Base-by-base conservation (phyloP, 2,329 filamentous ascomycete species). In the Penicillium psychrosexuale region DNA sequence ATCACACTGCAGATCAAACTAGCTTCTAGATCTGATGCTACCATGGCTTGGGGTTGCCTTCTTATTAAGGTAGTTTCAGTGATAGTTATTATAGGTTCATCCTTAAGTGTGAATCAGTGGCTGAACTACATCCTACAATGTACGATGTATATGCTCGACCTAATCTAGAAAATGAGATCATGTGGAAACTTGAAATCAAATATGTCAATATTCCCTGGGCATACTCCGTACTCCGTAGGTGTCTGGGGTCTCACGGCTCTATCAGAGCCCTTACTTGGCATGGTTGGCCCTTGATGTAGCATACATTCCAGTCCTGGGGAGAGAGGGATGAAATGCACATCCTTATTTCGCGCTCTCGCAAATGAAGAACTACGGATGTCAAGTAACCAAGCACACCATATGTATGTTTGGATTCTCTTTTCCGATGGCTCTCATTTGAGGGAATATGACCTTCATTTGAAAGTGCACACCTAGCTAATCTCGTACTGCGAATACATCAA, bases 271-370 rank as follows among this genome's bases (percentile, higher is more conserved):
- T 48, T 54, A 33, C 46, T 53, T 51, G 36, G 19, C 46, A 51
- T 58, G 38, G 43, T 51, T 51, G n/a, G 24, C 33, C 53, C 56
- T 57, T 50, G 49, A 60, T 58, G 52, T 42, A 45, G 37, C 15
- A 27, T 19, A 53, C 49, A 58, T 58, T 58, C 52, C 56, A 57
- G 27, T 46, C 13, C 27, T 47, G 39, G 15, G 28, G n/a, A 17
- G 19, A n/a, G 19, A 13, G 22, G 22, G 3, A 24, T 28, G 7
- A 24, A 13, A 43, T 46, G 40, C 52, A 34, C 33, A 34, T 37
- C 22, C 15, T 47, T 17, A 47, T 37, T 33, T 17, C 13, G 31
- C 8, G 8, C 28, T 39, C 37, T 39, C 12, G 7, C 3, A 22
- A 24, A 33, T 22, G 17, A 22, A 33, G 12, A n/a, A 42, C 39